These are phyloP conservation scores for Forsythia suspensa DNA, from an alignment of 257 asterid species.

Conservation along the genomic window DNA sequence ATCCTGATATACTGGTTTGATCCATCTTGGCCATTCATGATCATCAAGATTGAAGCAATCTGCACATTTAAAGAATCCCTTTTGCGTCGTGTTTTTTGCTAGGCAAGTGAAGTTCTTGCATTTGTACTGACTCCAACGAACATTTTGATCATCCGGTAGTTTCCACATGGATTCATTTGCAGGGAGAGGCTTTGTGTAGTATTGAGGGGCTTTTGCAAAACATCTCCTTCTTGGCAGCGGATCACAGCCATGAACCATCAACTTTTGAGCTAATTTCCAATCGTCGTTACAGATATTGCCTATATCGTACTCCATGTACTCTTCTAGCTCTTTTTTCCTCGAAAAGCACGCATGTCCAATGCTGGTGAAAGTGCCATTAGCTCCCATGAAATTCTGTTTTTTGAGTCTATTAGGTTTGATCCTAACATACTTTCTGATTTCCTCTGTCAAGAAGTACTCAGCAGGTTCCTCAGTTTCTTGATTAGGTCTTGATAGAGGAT, in stretches of 20 bases:
- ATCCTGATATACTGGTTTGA: constrained; percentile 35
- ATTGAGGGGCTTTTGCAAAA: constrained; percentile 47
- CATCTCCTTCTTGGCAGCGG: constrained; percentile 70
- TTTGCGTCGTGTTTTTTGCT: constrained; percentile 25
- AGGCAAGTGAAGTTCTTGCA: constrained; percentile 67
- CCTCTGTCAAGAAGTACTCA: constrained; percentile 51
- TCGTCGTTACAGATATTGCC: constrained; percentile 68
- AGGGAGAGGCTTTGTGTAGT: constrained; percentile 46
- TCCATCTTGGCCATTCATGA: constrained; percentile 63
- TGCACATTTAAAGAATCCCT: constrained; percentile 63
- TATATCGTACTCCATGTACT: constrained; percentile 60
- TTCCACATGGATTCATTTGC: constrained; percentile 52
- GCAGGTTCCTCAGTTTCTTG: constrained; percentile 12
- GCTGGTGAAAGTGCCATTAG: constrained; percentile 61
- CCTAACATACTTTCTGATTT: constrained; percentile 47
- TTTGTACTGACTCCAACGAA: constrained; percentile 54
- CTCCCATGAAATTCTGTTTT: constrained; percentile 70
- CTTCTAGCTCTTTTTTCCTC: constrained; percentile 49
- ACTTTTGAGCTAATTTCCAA: constrained; percentile 57
- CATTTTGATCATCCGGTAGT: constrained; percentile 53
- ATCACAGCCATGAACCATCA: constrained; percentile 69
- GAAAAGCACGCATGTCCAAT: constrained; percentile 63
- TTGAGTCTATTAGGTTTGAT: constrained; percentile 57
- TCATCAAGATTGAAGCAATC: constrained; percentile 57
- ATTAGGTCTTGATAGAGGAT: constrained; percentile 5